These are phyloP conservation scores for Penicillium nordicum DNA, from an alignment of 2,329 filamentous ascomycete species.

Conservation along the genomic window DNA sequence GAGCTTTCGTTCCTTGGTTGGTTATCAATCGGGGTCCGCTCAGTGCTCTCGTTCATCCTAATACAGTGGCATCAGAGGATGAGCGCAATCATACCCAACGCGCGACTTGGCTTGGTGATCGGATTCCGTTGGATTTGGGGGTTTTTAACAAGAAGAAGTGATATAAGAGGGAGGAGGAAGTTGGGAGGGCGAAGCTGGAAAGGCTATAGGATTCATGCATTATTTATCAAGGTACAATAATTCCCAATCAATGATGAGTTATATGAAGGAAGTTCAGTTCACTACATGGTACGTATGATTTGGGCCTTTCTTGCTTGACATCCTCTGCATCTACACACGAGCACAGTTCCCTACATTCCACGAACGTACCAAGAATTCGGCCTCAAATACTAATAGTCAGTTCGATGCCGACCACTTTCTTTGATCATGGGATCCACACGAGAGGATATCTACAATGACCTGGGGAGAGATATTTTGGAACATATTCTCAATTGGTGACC, in stretches of 20 bases:
- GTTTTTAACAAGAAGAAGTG: slow-evolving; percentile 34
- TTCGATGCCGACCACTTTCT: not conserved
- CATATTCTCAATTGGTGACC: not conserved
- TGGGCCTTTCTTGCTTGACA: not conserved
- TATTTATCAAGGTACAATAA: not conserved
- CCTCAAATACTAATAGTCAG: not conserved
- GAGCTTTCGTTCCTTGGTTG: slow-evolving; percentile 83
- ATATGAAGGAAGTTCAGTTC: not conserved
- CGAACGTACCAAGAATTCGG: not conserved
- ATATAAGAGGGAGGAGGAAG: slow-evolving; percentile 19
- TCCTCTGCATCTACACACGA: not conserved
- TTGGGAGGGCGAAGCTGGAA: slow-evolving; percentile 1
- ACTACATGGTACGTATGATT: not conserved
- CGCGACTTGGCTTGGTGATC: slow-evolving; percentile 47
- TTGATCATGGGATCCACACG: not conserved
- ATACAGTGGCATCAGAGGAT: slow-evolving; percentile 57
- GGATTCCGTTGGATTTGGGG: slow-evolving; percentile 43
- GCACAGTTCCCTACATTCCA: not conserved
- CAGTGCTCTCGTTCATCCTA: slow-evolving; percentile 77
- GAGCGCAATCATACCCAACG: slow-evolving; percentile 49
- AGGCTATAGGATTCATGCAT: not conserved
- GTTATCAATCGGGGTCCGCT: slow-evolving; percentile 76
- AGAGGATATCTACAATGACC: not conserved
- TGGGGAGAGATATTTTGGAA: not conserved
- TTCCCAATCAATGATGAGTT: not conserved